Evolutionary conservation across 805 yeast genomes (phyloP).

Genomic region (Sugiyamaella qingdaonensis): DNA sequence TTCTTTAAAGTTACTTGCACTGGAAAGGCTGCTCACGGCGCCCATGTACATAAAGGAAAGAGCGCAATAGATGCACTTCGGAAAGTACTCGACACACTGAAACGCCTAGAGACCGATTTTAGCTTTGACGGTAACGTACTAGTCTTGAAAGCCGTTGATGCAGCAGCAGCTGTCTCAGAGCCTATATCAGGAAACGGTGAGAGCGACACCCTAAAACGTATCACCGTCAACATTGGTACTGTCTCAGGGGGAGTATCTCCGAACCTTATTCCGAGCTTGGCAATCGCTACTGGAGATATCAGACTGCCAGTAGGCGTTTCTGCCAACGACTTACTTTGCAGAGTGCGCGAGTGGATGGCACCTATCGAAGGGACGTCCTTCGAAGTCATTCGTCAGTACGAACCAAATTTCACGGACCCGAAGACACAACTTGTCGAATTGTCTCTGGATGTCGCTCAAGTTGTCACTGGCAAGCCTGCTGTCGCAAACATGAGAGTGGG

Average conservation of each 20-base stretch:
- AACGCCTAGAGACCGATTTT: not conserved
- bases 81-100: not conserved
- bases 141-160: not conserved
- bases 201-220: not conserved
- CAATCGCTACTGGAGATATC: not conserved
- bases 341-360: not conserved
- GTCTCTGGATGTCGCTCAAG: not conserved
- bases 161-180: not conserved
- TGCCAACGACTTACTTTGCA: not conserved
- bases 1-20: not conserved
- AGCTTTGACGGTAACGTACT: not conserved
- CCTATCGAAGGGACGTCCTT: not conserved
- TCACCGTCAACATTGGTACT: not conserved
- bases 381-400: not conserved
- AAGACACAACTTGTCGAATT: not conserved
- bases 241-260: not conserved
- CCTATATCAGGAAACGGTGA: not conserved
- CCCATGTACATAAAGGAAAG: not conserved
- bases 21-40: not conserved
- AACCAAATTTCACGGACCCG: not conserved
- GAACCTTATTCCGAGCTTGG: not conserved
- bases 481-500: slow-evolving; percentile 1
- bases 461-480: not conserved
- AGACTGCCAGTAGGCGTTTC: not conserved
- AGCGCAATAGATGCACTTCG: not conserved